Evolutionary conservation across 2,329 filamentous ascomycete species (phyloP).

Genomic region (Dichotomopilus funicola): DNA sequence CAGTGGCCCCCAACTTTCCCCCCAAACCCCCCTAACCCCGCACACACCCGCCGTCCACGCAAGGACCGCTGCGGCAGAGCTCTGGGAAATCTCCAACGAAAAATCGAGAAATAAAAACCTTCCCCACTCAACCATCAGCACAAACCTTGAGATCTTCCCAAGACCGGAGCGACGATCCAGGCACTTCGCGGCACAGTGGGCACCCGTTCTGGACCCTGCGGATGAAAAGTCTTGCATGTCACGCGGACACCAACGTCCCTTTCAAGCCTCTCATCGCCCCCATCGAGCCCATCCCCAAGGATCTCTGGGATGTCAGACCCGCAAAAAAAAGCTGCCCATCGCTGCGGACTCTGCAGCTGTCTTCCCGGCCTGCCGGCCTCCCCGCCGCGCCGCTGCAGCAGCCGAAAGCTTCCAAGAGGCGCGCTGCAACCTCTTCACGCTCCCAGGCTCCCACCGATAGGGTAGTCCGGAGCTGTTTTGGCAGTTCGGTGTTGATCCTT

Average conservation of each 20-base stretch:
- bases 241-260: slow-evolving; percentile 1
- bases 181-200: not conserved
- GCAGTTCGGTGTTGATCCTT: not conserved
- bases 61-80: not conserved
- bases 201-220: slow-evolving; percentile 4
- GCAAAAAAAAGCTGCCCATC: not conserved
- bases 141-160: not conserved
- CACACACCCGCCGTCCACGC: not conserved
- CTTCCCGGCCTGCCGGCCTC: no score
- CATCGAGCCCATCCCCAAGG: no score
- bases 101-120: not conserved
- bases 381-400: not conserved
- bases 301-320: not conserved
- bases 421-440: no score
- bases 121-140: not conserved
- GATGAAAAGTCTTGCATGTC: slow-evolving; percentile 9
- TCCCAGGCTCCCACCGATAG: no score
- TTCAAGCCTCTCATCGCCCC: not conserved
- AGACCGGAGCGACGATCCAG: slow-evolving; percentile 6
- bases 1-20: not conserved
- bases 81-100: not conserved
- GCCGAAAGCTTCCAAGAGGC: no score
- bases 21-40: not conserved
- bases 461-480: no score
- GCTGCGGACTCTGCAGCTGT: no score